Evolutionary conservation across 768 basidiomycete genomes (phyloP).

Genomic region (Termitomyces sp.): DNA sequence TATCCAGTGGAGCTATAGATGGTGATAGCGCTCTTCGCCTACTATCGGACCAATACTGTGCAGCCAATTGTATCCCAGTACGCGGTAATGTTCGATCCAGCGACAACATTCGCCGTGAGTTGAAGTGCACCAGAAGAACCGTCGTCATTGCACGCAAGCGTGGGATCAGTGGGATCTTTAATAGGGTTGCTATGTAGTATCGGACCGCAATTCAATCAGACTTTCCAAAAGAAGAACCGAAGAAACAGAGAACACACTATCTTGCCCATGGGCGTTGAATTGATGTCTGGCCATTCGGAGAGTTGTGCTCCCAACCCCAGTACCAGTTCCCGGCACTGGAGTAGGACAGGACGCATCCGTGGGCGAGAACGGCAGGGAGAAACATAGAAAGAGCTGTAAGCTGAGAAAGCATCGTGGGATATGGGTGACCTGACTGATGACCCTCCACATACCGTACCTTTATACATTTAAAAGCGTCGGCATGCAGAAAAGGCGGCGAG

Average conservation of each 20-base stretch:
- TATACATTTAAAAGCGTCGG: too few relatives aligned
- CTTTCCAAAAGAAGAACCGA: not conserved
- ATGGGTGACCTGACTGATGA: not conserved
- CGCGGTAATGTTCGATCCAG: constrained; percentile 37
- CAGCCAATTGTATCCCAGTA: constrained; percentile 47
- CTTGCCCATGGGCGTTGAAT: constrained; percentile 43
- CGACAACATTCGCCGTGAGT: constrained; percentile 38
- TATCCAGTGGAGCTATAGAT: constrained; percentile 17
- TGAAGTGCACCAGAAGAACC: constrained; percentile 37
- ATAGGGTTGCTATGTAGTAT: constrained; percentile 36
- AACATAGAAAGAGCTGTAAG: constrained; percentile 26
- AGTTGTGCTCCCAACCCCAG: constrained; percentile 39
- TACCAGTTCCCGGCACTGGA: constrained; percentile 36
- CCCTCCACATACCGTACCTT: not conserved
- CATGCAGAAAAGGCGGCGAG: too few relatives aligned
- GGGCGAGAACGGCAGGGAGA: constrained; percentile 30
- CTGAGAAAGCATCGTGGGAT: constrained; percentile 23
- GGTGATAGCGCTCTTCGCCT: not conserved
- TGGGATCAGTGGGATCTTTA: constrained; percentile 30
- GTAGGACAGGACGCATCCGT: constrained; percentile 44
- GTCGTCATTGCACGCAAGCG: constrained; percentile 44
- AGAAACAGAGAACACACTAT: constrained; percentile 27
- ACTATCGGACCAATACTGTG: constrained; percentile 43
- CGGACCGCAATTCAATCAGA: not conserved
- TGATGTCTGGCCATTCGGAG: constrained; percentile 34